Percentiles rank a stretch among this genome's conserved stretches.
Conservation (phyloP, 2,329 filamentous ascomycete species). For the Endothia cerciana region DNA sequence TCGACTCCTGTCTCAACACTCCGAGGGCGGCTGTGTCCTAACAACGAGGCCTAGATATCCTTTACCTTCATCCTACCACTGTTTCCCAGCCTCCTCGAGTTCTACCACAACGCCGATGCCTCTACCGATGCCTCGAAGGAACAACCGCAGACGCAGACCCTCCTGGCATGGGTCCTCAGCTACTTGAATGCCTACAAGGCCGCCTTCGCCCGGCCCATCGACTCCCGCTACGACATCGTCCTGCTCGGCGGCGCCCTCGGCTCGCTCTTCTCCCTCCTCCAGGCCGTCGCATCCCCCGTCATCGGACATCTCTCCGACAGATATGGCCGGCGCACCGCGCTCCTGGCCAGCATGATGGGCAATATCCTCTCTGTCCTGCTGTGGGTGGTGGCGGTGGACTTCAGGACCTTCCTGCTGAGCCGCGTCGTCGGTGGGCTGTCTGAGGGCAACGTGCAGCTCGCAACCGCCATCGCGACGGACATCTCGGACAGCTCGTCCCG, state of each 20-base stretch:
- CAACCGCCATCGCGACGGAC: constrained; percentile 94
- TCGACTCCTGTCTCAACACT: constrained; percentile 21
- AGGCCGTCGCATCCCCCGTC: constrained; percentile 88
- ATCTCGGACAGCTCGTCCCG: constrained; percentile 85
- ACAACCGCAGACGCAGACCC: constrained; percentile 57
- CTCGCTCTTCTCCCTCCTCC: constrained; percentile 87
- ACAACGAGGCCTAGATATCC: constrained; percentile 68
- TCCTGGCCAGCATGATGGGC: constrained; percentile 88
- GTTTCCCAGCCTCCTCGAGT: constrained; percentile 92
- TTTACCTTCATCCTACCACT: constrained; percentile 98
- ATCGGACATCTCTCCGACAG: constrained; percentile 88
- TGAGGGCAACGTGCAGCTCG: constrained; percentile 95
- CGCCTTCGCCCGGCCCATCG: constrained; percentile 87
- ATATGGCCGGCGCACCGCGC: constrained; percentile 82
- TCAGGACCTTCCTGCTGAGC: constrained; percentile 93
- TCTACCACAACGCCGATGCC: constrained; percentile 87
- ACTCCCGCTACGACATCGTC: constrained; percentile 95
- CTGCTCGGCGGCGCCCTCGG: constrained; percentile 91
- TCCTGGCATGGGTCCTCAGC: constrained; percentile 78
- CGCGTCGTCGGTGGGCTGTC: constrained; percentile 90
- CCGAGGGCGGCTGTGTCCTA: constrained; percentile 21
- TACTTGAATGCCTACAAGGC: constrained; percentile 95
- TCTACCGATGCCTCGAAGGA: constrained; percentile 48
- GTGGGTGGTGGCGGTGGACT: constrained; percentile 92
- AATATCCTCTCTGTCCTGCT: constrained; percentile 93